Conservation (phyloP, 805 yeast genomes). For the Torulaspora delbrueckii region DNA sequence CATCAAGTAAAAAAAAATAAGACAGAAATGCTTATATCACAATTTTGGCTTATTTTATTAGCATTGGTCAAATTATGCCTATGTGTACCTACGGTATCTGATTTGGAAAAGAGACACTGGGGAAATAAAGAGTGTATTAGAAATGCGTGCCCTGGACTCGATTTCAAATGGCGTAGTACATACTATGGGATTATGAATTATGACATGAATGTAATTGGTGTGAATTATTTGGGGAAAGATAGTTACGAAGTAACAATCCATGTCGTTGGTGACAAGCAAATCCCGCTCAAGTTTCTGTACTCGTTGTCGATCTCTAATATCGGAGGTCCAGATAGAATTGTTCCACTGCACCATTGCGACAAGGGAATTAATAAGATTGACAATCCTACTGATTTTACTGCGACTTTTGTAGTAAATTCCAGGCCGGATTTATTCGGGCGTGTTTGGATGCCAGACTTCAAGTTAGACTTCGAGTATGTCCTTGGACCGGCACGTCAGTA, state of each 20-base stretch:
- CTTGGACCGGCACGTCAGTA: conserved; percentile 12
- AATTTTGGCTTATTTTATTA: background rate
- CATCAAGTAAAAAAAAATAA: no score
- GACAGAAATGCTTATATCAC: background rate
- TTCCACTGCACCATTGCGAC: conserved; percentile 17
- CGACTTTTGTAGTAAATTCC: conserved; percentile 19
- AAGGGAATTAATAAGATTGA: conserved; percentile 12
- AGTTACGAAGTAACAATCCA: conserved; percentile 20
- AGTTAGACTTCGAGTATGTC: conserved; percentile 19
- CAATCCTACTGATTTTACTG: conserved; percentile 22
- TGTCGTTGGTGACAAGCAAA: conserved; percentile 15
- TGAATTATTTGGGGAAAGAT: conserved; percentile 11
- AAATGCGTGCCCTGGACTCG: conserved; percentile 21
- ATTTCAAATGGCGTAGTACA: conserved; percentile 12
- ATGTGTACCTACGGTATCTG: background rate
- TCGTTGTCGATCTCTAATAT: conserved; percentile 18
- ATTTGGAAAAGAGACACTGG: conserved; percentile 3
- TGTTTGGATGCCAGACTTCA: conserved; percentile 22
- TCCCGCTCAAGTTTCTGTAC: conserved; percentile 16
- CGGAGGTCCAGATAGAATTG: conserved; percentile 15
- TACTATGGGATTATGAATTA: conserved; percentile 12
- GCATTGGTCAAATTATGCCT: background rate
- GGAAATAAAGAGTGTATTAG: background rate
- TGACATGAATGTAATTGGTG: conserved; percentile 12
- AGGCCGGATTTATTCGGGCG: conserved; percentile 6